Percentiles rank a stretch among this genome's conserved stretches.
These are phyloP conservation scores for Cylindrodendrum hubeiense DNA, from an alignment of 2,329 filamentous ascomycete species.

Conservation along the genomic window DNA sequence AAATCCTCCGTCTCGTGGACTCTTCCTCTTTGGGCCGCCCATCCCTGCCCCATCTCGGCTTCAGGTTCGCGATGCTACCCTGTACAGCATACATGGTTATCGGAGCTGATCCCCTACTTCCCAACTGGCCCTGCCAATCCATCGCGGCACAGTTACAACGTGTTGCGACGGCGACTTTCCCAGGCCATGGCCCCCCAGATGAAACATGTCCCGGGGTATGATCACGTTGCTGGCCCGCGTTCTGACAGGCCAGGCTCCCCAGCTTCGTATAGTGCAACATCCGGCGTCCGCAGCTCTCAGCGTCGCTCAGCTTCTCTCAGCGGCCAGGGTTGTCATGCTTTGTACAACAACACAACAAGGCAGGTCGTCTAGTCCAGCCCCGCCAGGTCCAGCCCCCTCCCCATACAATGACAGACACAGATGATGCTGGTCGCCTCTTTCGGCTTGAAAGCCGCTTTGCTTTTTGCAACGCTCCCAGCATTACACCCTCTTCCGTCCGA, in stretches of 20 bases:
- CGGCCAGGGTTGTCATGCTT: not conserved
- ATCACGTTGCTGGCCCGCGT: constrained; percentile 15
- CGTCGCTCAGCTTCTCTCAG: not conserved
- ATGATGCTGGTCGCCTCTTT: not conserved
- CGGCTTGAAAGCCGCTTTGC: not conserved
- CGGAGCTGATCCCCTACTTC: not conserved
- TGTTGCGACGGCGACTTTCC: not conserved
- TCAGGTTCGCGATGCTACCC: not conserved
- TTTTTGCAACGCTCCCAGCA: not conserved
- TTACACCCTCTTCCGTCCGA: not conserved
- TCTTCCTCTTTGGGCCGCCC: not conserved
- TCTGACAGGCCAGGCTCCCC: constrained; percentile 22
- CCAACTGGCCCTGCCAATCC: not conserved
- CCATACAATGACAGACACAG: too few relatives aligned
- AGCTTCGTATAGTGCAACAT: not conserved
- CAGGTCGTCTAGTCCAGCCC: not conserved
- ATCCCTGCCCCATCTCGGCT: not conserved
- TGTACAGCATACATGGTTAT: not conserved
- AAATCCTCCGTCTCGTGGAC: not conserved
- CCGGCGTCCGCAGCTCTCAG: not conserved
- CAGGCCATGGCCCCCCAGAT: not conserved
- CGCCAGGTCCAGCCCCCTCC: not conserved
- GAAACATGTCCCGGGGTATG: constrained; percentile 11
- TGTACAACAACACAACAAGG: too few relatives aligned
- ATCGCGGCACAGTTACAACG: not conserved